phyloP scores from a whole-genome alignment of 2,329 filamentous ascomycete species.

The Elsinoe batatas region DNA sequence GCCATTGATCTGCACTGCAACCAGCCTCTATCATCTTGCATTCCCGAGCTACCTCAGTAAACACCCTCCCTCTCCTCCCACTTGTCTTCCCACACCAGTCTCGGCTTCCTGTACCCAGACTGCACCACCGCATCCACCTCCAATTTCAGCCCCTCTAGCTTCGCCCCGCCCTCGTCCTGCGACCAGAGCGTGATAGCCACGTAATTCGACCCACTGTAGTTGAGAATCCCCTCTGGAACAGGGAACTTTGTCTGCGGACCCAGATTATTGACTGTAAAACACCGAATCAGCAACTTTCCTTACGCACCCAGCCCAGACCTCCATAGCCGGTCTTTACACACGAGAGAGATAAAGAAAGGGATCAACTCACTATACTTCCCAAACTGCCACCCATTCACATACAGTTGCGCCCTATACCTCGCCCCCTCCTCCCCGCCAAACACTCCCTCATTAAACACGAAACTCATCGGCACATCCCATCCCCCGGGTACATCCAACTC shows the following conservation, averaged over 20 bases:
- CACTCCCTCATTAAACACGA: slow-evolving; percentile 40
- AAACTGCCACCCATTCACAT: slow-evolving; percentile 66
- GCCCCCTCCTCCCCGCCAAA: slow-evolving; percentile 24
- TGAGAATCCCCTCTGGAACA: slow-evolving; percentile 62
- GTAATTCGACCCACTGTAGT: slow-evolving; percentile 62
- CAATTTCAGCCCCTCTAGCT: slow-evolving; percentile 36
- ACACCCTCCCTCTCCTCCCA: slow-evolving; percentile 24
- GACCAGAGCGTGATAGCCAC: slow-evolving; percentile 61
- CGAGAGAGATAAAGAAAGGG: background rate
- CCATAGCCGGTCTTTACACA: too few relatives aligned
- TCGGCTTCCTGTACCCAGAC: slow-evolving; percentile 26
- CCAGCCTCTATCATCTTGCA: too few relatives aligned
- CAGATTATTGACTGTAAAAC: slow-evolving; percentile 47
- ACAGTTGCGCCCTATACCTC: slow-evolving; percentile 52
- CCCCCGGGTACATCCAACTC: slow-evolving; percentile 42
- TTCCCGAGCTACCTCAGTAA: slow-evolving; percentile 18
- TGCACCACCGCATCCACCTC: slow-evolving; percentile 24
- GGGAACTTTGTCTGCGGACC: slow-evolving; percentile 64
- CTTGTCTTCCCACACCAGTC: slow-evolving; percentile 21
- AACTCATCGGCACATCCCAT: slow-evolving; percentile 51
- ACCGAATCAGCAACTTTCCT: background rate
- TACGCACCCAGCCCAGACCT: too few relatives aligned
- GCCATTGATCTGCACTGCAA: too few relatives aligned
- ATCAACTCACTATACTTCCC: slow-evolving; percentile 41
- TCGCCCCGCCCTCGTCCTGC: slow-evolving; percentile 47